These are phyloP conservation scores for Pulveroboletus frians DNA, from an alignment of 768 basidiomycete genomes.

Conservation along the genomic window DNA sequence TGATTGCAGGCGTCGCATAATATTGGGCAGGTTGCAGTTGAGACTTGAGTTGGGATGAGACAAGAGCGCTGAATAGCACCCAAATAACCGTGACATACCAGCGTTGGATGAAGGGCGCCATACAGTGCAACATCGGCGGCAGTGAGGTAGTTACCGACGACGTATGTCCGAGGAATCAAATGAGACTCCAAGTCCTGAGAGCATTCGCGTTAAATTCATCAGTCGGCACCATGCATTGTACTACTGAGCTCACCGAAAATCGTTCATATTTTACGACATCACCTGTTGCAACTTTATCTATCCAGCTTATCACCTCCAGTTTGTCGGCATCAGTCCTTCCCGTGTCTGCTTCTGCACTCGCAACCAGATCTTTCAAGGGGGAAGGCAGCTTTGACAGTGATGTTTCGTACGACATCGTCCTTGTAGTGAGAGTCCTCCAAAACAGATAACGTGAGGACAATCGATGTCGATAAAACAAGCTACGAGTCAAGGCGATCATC, in stretches of 20 bases:
- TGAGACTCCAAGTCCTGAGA: conserved; percentile 64
- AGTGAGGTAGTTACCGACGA: conserved; percentile 79
- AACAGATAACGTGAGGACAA: conserved; percentile 6
- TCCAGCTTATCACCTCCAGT: conserved; percentile 63
- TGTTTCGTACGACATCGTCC: conserved; percentile 50
- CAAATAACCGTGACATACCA: conserved; percentile 47
- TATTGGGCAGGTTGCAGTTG: conserved; percentile 68
- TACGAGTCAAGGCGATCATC: conserved; percentile 17
- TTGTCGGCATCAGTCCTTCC: conserved; percentile 60
- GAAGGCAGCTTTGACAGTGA: conserved; percentile 43
- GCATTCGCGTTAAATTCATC: conserved; percentile 2
- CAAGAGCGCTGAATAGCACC: background rate
- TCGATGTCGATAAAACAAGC: conserved; percentile 24
- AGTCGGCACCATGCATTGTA: background rate
- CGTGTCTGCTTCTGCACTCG: conserved; percentile 31
- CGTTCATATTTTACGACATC: conserved; percentile 42
- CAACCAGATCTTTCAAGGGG: conserved; percentile 54
- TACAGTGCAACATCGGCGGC: conserved; percentile 90
- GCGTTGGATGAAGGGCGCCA: conserved; percentile 74
- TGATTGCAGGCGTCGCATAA: conserved; percentile 74
- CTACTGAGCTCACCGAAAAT: conserved; percentile 42
- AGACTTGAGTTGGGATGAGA: conserved; percentile 42
- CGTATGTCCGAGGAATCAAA: conserved; percentile 74
- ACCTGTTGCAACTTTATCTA: conserved; percentile 54
- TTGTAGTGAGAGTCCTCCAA: conserved; percentile 13